These are phyloP conservation scores for Suhomyces bribrorum DNA, from an alignment of 1,139 yeast species.

Conservation along the genomic window DNA sequence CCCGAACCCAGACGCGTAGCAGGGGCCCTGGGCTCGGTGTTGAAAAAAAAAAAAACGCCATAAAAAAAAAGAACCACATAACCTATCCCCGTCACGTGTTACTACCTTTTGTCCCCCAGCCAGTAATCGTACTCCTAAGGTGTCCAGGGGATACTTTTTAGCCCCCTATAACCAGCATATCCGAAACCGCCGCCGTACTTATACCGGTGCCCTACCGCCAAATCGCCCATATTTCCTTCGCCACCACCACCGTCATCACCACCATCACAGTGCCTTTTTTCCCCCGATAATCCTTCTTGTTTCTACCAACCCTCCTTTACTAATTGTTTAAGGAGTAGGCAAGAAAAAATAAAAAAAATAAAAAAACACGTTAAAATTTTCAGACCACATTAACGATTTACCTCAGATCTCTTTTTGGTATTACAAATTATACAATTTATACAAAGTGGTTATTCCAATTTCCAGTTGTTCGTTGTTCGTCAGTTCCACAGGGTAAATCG, in stretches of 20 bases:
- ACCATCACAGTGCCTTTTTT: background rate
- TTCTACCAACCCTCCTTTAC: background rate
- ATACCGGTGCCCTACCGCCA: background rate
- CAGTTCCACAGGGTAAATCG: too few species aligned
- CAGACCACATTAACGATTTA: conserved; percentile 7
- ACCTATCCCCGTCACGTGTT: too few species aligned
- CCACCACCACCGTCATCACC: too few species aligned
- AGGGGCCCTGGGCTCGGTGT: background rate
- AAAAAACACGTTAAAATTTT: conserved; percentile 10
- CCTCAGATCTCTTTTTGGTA: background rate
- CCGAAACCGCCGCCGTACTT: too few species aligned
- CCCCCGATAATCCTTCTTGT: background rate
- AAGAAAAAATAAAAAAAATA: too few species aligned
- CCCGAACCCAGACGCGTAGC: background rate
- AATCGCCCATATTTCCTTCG: background rate
- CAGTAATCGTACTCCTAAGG: too few species aligned
- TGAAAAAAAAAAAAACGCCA: too few species aligned
- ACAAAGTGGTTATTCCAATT: too few species aligned
- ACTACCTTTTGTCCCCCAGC: background rate
- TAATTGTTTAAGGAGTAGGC: conserved; percentile 8
- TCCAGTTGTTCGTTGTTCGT: too few species aligned
- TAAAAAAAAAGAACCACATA: too few species aligned
- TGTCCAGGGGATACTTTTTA: too few species aligned
- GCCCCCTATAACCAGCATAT: too few species aligned
- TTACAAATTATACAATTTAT: background rate